Evolutionary conservation across 2,329 filamentous ascomycete genomes (phyloP).

Genomic region (Grosmannia huntii): DNA sequence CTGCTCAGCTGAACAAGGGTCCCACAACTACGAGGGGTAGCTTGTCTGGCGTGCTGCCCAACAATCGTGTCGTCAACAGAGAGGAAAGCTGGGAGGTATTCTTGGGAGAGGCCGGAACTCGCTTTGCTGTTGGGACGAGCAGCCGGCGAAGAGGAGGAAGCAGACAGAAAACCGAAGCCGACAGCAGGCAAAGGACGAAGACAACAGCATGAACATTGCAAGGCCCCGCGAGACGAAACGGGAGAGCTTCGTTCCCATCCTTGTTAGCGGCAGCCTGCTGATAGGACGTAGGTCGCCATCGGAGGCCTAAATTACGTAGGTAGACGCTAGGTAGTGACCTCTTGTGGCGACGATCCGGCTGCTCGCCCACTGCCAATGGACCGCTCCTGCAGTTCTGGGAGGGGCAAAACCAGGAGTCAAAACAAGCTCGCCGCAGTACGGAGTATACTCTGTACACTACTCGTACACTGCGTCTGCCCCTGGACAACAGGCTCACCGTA

Average conservation of each 20-base stretch:
- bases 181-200: too few relatives aligned
- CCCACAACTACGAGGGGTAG: not conserved
- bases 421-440: not conserved
- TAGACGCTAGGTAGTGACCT: not conserved
- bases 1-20: conserved; percentile 3
- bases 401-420: not conserved
- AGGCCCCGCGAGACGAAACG: too few relatives aligned
- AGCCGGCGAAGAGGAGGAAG: too few relatives aligned
- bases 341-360: not conserved
- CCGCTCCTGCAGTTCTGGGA: not conserved
- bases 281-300: not conserved
- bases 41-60: not conserved
- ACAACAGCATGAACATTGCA: too few relatives aligned
- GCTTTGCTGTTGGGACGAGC: too few relatives aligned
- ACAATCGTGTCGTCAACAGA: not conserved
- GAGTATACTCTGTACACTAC: not conserved
- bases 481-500: not conserved
- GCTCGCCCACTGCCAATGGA: not conserved
- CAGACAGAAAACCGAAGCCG: too few relatives aligned
- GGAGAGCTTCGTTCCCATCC: not conserved
- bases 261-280: not conserved
- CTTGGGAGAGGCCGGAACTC: not conserved
- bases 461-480: not conserved
- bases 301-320: not conserved
- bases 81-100: not conserved